These are phyloP conservation scores for Musa schizocarpa DNA, from an alignment of 176 grass and related monocot species.

Conservation along the genomic window DNA sequence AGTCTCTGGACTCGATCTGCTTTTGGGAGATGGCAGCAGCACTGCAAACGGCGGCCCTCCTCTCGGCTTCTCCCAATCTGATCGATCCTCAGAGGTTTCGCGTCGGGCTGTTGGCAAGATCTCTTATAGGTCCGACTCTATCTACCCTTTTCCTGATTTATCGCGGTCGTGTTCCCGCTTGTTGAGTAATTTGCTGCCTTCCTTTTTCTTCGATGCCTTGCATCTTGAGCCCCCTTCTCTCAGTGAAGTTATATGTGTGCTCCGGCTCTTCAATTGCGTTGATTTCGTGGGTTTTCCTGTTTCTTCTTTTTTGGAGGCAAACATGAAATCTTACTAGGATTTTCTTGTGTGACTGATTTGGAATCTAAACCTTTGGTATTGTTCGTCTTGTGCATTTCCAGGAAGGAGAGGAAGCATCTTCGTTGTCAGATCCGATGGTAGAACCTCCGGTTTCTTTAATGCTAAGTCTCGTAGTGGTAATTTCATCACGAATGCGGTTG, in stretches of 20 bases:
- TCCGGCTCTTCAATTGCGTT: background rate
- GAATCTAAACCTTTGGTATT: too few relatives aligned
- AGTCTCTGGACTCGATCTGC: conserved; percentile 9
- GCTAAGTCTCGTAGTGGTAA: background rate
- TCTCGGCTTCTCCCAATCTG: conserved; percentile 23
- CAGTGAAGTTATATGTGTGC: background rate
- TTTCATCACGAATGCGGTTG: conserved; percentile 34
- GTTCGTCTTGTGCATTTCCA: background rate
- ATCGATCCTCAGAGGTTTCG: conserved; percentile 6
- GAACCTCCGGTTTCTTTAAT: background rate
- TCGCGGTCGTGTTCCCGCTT: background rate
- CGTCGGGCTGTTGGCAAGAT: conserved; percentile 1
- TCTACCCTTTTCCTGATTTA: background rate
- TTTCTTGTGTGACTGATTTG: background rate
- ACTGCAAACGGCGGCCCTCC: conserved; percentile 32
- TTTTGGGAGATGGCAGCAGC: conserved; percentile 4
- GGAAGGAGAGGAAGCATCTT: conserved; percentile 10
- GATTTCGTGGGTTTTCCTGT: too few relatives aligned
- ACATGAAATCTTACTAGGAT: background rate
- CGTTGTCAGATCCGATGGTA: conserved; percentile 3
- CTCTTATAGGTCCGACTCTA: background rate
- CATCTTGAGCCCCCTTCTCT: background rate
- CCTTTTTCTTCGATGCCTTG: background rate
- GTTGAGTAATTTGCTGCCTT: background rate
- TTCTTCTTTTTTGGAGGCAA: background rate